Base-by-base conservation (phyloP, 2,329 filamentous ascomycete genomes). In the Aureobasidium leucospermi region DNA sequence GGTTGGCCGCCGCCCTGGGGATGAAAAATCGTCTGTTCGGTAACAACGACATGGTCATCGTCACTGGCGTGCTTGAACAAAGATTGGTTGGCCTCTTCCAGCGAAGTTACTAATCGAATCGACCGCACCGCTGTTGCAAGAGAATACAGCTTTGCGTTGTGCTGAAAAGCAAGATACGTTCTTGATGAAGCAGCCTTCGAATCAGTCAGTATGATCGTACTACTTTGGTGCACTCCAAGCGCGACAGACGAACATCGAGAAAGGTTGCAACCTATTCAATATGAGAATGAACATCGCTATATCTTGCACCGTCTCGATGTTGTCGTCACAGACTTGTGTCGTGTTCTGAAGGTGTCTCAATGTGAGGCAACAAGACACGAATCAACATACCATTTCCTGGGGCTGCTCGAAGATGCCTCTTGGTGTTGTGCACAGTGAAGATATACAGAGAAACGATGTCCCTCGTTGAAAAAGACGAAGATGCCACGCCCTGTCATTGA, bases 1-100 rank as follows among this genome's bases (percentile, higher is more conserved):
- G 64, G 64, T 47, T 65, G 64, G 9, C 64, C 64, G 16, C 64
- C 64, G 5, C 64, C 64, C 51, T 65, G 62, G 32, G 62, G 61
- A 36, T 65, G 62, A 48, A 65, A 62, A 32, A 65, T 65, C 6
- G 64, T 65, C 31, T 63, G 49, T 11, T 49, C 48, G n/a, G 61
- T 60, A 32, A 60, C 16, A 19, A 63, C 49, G 15, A 60, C 51
- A 43, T 56, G 55, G 34, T 62, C 60, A 23, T 62, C 42, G 5
- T 60, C 60, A 8, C 31, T 52, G 32, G 34, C 38, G 9, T 57
- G 45, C 23, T 63, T 63, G 57, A 63, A 61, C 16, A 63, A 28
- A n/a, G 39, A 23, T 28, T 34, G 45, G 19, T 63, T 49, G 8
- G 51, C 46, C 32, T 60, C 62, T 29, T 58, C 41, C 6, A 63